Percentiles rank a stretch among this genome's conserved stretches.
These are phyloP conservation scores for Liriodendron chinense DNA, from an alignment of 164 flowering plant genomes.

Conservation along the genomic window DNA sequence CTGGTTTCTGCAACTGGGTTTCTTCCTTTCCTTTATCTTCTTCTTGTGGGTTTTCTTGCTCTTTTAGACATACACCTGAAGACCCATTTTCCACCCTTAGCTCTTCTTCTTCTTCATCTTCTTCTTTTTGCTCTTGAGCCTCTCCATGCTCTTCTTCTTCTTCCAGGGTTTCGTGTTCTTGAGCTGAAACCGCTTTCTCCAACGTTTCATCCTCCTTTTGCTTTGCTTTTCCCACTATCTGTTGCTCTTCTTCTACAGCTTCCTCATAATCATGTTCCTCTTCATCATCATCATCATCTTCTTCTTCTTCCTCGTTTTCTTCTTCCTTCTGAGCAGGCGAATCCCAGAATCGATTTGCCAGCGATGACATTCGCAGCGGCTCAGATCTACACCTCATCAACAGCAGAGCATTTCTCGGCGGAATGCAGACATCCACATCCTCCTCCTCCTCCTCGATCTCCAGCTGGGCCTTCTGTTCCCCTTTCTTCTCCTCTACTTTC, in stretches of 20 bases:
- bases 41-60: background rate
- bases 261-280: constrained; percentile 24
- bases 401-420: constrained; percentile 86
- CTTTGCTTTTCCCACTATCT: background rate
- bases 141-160: constrained; percentile 1
- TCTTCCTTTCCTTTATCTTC: background rate
- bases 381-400: constrained; percentile 96
- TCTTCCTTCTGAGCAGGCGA: constrained; percentile 28
- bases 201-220: constrained; percentile 5
- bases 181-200: constrained; percentile 8
- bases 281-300: constrained; percentile 30
- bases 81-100: background rate
- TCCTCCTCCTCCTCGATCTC: constrained; percentile 1
- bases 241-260: constrained; percentile 8
- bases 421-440: constrained; percentile 24
- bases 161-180: constrained; percentile 7
- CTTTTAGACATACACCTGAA: constrained; percentile 13
- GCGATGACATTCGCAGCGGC: constrained; percentile 70
- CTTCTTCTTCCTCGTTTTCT: constrained; percentile 25
- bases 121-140: constrained; percentile 14
- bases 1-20: constrained; percentile 4
- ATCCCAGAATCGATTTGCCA: constrained; percentile 72
- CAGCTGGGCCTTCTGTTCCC: constrained; percentile 7
- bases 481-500: background rate
- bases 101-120: constrained; percentile 8